Conservation (phyloP, 495 filamentous ascomycete genomes). For the Hyaloscypha variabilis region DNA sequence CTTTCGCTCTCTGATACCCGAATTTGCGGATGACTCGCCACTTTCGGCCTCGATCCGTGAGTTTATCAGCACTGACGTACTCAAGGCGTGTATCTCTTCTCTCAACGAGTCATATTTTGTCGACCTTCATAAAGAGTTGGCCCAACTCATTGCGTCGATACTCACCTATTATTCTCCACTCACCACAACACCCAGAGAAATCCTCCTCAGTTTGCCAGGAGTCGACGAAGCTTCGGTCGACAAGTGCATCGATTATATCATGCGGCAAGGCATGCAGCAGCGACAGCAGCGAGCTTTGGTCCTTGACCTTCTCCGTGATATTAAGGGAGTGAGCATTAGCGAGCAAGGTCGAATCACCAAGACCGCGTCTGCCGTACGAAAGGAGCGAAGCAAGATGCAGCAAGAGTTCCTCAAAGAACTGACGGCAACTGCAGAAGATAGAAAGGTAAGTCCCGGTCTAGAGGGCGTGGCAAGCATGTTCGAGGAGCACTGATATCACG, state of each 20-base stretch:
- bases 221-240: constrained; percentile 62
- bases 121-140: constrained; percentile 92
- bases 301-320: constrained; percentile 80
- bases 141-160: constrained; percentile 83
- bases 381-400: constrained; percentile 54
- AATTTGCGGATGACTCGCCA: constrained; percentile 55
- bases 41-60: constrained; percentile 71
- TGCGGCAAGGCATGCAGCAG: constrained; percentile 50
- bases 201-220: constrained; percentile 54
- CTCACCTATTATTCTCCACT: constrained; percentile 69
- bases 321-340: constrained; percentile 87
- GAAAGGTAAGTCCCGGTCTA: constrained; percentile 38
- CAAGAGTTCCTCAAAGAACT: constrained; percentile 55
- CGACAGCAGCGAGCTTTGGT: constrained; percentile 81
- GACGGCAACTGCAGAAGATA: constrained; percentile 12
- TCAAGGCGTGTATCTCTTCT: constrained; percentile 81
- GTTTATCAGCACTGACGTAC: constrained; percentile 83
- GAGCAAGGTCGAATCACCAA: constrained; percentile 83
- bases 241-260: constrained; percentile 58
- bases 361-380: constrained; percentile 35
- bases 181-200: constrained; percentile 61
- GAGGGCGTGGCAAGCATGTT: constrained; percentile 49
- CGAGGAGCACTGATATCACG: constrained; percentile 18
- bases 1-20: constrained; percentile 78
- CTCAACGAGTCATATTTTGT: constrained; percentile 96